A percentile compares a stretch with the other conserved stretches of the same genome.
These are phyloP conservation scores for Porphyrellus cyaneotinctus DNA, from an alignment of 768 basidiomycete genomes.

Conservation along the genomic window DNA sequence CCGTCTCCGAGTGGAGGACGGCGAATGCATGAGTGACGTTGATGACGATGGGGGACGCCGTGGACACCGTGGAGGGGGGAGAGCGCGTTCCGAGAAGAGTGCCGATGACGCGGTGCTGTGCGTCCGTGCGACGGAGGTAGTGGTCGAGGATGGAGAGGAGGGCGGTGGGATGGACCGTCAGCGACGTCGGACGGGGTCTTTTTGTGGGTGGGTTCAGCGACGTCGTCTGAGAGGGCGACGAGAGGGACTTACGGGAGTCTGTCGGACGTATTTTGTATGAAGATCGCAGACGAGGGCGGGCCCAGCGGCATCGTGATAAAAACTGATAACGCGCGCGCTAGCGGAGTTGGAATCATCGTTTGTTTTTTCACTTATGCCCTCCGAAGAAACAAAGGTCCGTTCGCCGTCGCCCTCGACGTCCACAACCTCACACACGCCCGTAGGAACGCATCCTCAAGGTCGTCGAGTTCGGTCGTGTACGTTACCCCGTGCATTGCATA, in stretches of 20 bases:
- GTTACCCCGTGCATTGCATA: slow-evolving; percentile 23
- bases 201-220: background rate
- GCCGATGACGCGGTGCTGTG: slow-evolving; percentile 88
- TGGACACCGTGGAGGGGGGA: slow-evolving; percentile 36
- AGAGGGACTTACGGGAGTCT: slow-evolving; percentile 32
- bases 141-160: slow-evolving; percentile 96
- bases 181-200: slow-evolving; percentile 66
- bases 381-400: slow-evolving; percentile 84
- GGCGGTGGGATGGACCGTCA: slow-evolving; percentile 88
- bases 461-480: slow-evolving; percentile 77
- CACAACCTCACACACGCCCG: background rate
- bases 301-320: slow-evolving; percentile 42
- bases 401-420: background rate
- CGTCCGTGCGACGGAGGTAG: slow-evolving; percentile 81
- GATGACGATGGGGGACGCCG: slow-evolving; percentile 32
- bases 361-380: slow-evolving; percentile 57
- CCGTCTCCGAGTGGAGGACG: slow-evolving; percentile 87
- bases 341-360: slow-evolving; percentile 31
- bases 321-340: background rate
- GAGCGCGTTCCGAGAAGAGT: slow-evolving; percentile 82
- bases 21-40: slow-evolving; percentile 86
- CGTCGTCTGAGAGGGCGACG: background rate
- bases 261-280: slow-evolving; percentile 35
- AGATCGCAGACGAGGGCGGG: slow-evolving; percentile 44
- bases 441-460: slow-evolving; percentile 78